Percentiles rank a stretch among this genome's conserved stretches.
Evolutionary conservation across 2,329 filamentous ascomycete species (phyloP).

Genomic region (Xylaria sp.): DNA sequence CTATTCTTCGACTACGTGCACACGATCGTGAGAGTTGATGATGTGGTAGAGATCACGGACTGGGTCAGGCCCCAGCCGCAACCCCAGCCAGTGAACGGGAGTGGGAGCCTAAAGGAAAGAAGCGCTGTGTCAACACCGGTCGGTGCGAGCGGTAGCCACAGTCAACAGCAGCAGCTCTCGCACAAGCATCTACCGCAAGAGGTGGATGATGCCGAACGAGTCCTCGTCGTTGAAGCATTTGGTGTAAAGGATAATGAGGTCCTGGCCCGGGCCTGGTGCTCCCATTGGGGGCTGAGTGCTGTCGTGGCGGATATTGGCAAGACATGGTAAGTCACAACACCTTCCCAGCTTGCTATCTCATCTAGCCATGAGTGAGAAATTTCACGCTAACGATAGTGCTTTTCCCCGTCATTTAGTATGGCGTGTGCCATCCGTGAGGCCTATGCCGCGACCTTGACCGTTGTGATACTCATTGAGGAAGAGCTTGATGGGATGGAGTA

Average conservation of each 20-base stretch:
- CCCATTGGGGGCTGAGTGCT: slow-evolving; percentile 77
- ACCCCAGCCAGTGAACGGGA: slow-evolving; percentile 25
- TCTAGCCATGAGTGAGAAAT: background rate
- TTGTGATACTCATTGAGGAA: slow-evolving; percentile 74
- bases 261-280: slow-evolving; percentile 79
- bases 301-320: slow-evolving; percentile 74
- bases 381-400: slow-evolving; percentile 35
- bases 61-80: slow-evolving; percentile 64
- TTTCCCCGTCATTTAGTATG: slow-evolving; percentile 58
- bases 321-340: slow-evolving; percentile 67
- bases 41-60: slow-evolving; percentile 71
- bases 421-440: slow-evolving; percentile 79
- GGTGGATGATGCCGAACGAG: slow-evolving; percentile 68
- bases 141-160: slow-evolving; percentile 37
- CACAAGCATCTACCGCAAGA: slow-evolving; percentile 44
- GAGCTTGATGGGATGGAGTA: slow-evolving; percentile 53
- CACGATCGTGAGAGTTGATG: slow-evolving; percentile 67
- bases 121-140: slow-evolving; percentile 41
- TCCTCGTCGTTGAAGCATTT: slow-evolving; percentile 77
- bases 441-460: slow-evolving; percentile 77
- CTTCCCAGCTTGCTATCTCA: slow-evolving; percentile 2
- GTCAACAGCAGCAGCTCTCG: slow-evolving; percentile 11
- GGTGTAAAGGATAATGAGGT: slow-evolving; percentile 81
- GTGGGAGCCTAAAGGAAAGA: slow-evolving; percentile 37
- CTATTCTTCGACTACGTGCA: slow-evolving; percentile 78